Percentiles rank a stretch among this genome's conserved stretches.
These are phyloP conservation scores for Brassica nigra DNA, from an alignment of 345 rosid genomes.

Conservation along the genomic window DNA sequence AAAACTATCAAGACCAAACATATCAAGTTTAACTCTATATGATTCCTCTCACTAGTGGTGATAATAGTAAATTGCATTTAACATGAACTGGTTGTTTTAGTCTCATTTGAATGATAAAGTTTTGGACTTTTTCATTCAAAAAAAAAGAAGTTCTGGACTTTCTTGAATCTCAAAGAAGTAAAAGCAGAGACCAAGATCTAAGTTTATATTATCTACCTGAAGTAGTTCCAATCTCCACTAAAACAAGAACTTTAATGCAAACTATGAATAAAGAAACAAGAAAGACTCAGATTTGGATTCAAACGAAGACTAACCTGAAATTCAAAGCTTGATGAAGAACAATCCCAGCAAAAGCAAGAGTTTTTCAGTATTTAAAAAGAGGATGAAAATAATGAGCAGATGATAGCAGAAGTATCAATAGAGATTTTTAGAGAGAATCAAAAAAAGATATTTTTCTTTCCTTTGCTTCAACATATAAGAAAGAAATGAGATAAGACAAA, in stretches of 20 bases:
- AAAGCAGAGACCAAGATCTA: conserved; percentile 13
- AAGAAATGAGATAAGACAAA: not conserved
- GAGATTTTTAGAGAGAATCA: conserved; percentile 11
- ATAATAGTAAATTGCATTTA: not conserved
- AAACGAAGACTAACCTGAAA: conserved; percentile 17
- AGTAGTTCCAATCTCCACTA: not conserved
- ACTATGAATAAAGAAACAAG: not conserved
- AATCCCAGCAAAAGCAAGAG: conserved; percentile 9
- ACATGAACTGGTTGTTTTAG: not conserved
- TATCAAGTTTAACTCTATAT: not conserved
- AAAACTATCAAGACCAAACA: not conserved
- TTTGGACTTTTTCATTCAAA: not conserved
- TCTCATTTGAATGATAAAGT: not conserved
- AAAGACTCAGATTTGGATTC: conserved; percentile 3
- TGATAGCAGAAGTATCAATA: not conserved
- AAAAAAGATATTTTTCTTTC: not conserved
- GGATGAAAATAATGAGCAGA: not conserved
- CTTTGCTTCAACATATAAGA: conserved; percentile 11
- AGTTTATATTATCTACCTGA: not conserved
- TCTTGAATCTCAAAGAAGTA: not conserved
- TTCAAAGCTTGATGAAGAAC: conserved; percentile 5
- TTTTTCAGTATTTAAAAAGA: not conserved
- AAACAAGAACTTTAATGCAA: not conserved
- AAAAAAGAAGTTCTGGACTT: no score
- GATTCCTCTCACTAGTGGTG: conserved; percentile 6